Conservation (phyloP, 768 basidiomycete genomes). For the Lentinula sp. region DNA sequence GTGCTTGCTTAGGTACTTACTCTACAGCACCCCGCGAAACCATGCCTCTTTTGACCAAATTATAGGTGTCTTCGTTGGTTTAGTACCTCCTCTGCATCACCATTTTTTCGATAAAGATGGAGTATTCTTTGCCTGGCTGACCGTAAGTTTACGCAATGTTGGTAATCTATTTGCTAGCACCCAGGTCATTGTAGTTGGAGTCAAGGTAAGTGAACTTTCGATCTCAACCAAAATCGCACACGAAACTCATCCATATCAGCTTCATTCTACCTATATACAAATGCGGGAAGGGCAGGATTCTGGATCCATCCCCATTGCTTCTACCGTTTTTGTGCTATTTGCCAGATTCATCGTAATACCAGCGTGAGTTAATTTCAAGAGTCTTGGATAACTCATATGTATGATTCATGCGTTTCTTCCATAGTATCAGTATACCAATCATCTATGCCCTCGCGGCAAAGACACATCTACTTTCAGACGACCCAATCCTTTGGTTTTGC, state of each 20-base stretch:
- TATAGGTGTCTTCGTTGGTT: neutral
- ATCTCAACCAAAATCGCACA: neutral
- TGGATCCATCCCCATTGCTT: neutral
- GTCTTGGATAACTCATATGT: neutral
- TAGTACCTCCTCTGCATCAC: neutral
- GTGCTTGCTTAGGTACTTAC: neutral
- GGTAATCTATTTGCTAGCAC: slow-evolving; percentile 5
- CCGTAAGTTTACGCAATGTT: neutral
- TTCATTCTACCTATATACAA: neutral
- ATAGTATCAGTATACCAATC: slow-evolving; percentile 3
- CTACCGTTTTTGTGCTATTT: neutral
- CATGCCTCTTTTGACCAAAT: too few relatives aligned
- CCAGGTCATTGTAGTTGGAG: neutral
- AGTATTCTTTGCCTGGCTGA: neutral
- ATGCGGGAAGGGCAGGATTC: neutral
- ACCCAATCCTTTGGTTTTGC: slow-evolving; percentile 1
- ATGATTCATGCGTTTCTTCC: neutral
- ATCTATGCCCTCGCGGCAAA: neutral
- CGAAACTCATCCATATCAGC: neutral
- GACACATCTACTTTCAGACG: neutral
- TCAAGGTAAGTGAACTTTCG: neutral
- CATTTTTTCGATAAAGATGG: slow-evolving; percentile 3
- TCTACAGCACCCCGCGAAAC: neutral
- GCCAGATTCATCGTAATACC: neutral
- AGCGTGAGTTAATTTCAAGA: neutral